A percentile compares a stretch with the other conserved stretches of the same genome.
Conservation (phyloP, 129 eudicot genomes). For the Calendula officinalis region DNA sequence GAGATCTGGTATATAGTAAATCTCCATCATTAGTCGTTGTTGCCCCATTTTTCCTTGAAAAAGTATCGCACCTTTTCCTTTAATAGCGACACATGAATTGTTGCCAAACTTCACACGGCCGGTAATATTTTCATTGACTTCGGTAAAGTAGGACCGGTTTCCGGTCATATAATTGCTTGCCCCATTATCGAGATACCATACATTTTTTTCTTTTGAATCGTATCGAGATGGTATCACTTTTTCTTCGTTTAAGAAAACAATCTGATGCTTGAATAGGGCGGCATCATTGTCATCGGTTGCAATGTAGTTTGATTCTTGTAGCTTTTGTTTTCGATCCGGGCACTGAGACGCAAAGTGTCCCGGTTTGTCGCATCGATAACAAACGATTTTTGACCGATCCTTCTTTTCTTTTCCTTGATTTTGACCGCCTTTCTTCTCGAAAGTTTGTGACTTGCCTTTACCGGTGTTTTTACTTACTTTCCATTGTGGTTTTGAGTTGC, state of each 20-base stretch:
- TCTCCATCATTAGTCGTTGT: no score
- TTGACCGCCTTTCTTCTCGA: not conserved
- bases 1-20: not conserved
- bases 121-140: not conserved
- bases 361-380: not conserved
- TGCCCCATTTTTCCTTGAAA: not conserved
- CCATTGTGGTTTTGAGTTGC: not conserved
- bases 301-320: no score
- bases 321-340: not conserved
- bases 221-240: not conserved
- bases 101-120: constrained; percentile 6
- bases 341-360: constrained; percentile 2
- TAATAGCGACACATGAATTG: not conserved
- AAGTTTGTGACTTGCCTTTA: not conserved
- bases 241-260: not conserved
- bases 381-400: constrained; percentile 4
- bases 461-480: not conserved
- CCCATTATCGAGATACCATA: constrained; percentile 8
- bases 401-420: not conserved
- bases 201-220: no score
- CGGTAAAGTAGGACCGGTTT: not conserved
- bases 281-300: no score
- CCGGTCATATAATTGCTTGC: constrained; percentile 8
- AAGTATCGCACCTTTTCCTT: not conserved
- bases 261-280: no score